Evolutionary conservation across 805 yeast species (phyloP), one percentile per base, ranked within the genome.

Genomic region (Yarrowia sp.): DNA sequence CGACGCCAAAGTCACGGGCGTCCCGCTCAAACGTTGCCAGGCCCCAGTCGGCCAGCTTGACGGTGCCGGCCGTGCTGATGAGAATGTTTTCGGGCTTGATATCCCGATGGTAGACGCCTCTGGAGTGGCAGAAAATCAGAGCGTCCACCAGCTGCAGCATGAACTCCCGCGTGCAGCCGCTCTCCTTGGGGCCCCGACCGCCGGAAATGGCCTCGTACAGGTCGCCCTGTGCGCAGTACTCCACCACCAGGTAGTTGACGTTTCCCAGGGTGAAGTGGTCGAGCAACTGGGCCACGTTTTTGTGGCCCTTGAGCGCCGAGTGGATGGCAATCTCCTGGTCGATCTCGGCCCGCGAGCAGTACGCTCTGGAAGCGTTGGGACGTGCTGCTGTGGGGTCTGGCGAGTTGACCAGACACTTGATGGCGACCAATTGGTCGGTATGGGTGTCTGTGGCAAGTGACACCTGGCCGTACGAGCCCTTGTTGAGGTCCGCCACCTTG

Each of bases 21-120:
- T 77, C 75, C 44, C 80, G 77, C 10, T 83, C 81, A 55, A 83
- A 81, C 66, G 93, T 84, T 22, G 97, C 92, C 22, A 93, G 80
- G 4, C 98, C 98, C 76, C 95, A 93, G 77, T 93, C 99, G 41
- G 96, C 93, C 67, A 87, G 79, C 68, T 81, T 83, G 65, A 88
- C 78, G 64, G 80, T 74, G 66, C 86, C 90, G 70, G 83, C 80
- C 72, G 75, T 75, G 11, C 84, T 81, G 58, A 92, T 85, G 71
- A 95, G 79, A 65, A 95, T 84, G 78, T 95, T 95, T 75, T 95
- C 98, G 6, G 99, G 99, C 78, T 95, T 95, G 69, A 92, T 84
- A 76, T 92, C 98, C 73, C 98, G 89, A 74, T 92, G 98, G 74
- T 86, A 93, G 41, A 93, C 85, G n/a, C 89, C 87, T 67, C 83